Evolutionary conservation across 2,329 filamentous ascomycete genomes (phyloP).

Genomic region (Diaporthe caulivora): DNA sequence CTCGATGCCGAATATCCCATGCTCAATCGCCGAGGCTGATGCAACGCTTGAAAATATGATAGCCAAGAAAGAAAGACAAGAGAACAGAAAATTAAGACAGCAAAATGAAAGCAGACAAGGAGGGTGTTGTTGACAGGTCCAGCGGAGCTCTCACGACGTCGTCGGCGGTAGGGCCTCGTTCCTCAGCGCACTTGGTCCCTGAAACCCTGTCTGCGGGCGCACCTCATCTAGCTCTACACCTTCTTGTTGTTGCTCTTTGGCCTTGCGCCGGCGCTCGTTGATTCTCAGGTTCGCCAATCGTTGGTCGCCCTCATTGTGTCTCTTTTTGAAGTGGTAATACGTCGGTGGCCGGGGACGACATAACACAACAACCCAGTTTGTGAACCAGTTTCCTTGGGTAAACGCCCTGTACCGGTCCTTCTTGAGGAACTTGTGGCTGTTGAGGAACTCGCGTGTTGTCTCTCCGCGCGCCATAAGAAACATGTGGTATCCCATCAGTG

Average conservation of each 20-base stretch:
- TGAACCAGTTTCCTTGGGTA: slow-evolving; percentile 79
- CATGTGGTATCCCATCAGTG: slow-evolving; percentile 88
- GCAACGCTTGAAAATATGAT: slow-evolving; percentile 26
- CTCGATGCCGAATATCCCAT: neutral
- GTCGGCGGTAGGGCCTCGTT: slow-evolving; percentile 41
- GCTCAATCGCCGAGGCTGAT: slow-evolving; percentile 23
- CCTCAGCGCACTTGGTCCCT: slow-evolving; percentile 65
- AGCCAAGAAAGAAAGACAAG: slow-evolving; percentile 3
- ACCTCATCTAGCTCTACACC: slow-evolving; percentile 82
- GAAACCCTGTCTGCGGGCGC: slow-evolving; percentile 60
- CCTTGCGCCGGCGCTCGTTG: slow-evolving; percentile 54
- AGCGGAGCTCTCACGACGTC: slow-evolving; percentile 21
- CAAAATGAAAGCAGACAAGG: neutral
- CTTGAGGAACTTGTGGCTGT: slow-evolving; percentile 94
- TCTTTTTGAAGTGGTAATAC: slow-evolving; percentile 87
- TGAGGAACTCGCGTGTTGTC: slow-evolving; percentile 95
- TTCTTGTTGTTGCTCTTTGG: slow-evolving; percentile 51
- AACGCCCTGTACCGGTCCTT: slow-evolving; percentile 93
- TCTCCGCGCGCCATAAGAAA: slow-evolving; percentile 93
- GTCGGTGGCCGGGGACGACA: slow-evolving; percentile 87
- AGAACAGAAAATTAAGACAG: slow-evolving; percentile 2
- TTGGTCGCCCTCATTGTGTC: slow-evolving; percentile 85
- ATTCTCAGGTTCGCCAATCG: slow-evolving; percentile 72
- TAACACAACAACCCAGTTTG: slow-evolving; percentile 86
- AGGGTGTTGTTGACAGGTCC: neutral